Evolutionary conservation across 352 stramenopile genomes (phyloP).

Genomic region (Globisporangium middletonii): DNA sequence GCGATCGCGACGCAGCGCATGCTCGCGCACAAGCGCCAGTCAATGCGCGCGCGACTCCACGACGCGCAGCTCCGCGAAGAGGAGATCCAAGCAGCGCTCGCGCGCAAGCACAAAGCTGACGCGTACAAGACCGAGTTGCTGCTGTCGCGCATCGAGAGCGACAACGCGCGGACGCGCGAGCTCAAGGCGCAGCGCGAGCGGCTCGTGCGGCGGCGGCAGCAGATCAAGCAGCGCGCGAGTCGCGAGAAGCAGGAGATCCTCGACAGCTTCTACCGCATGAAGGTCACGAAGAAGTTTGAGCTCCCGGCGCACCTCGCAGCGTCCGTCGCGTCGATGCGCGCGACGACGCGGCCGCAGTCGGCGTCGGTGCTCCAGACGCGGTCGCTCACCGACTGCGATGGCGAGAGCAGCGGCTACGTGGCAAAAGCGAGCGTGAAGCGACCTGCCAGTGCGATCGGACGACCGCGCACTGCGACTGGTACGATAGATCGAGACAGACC

Average conservation of each 20-base stretch:
- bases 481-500: too few species aligned
- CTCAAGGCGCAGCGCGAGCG: conserved; percentile 54
- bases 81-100: conserved; percentile 58
- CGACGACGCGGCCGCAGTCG: conserved; percentile 24
- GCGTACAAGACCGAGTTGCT: conserved; percentile 52
- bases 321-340: conserved; percentile 11
- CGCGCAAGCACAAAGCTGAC: conserved; percentile 57
- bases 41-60: conserved; percentile 40
- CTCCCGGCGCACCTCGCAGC: conserved; percentile 42
- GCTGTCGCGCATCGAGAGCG: conserved; percentile 51
- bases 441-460: conserved; percentile 28
- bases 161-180: conserved; percentile 43
- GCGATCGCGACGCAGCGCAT: conserved; percentile 36
- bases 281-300: conserved; percentile 72
- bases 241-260: conserved; percentile 70
- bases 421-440: conserved; percentile 14
- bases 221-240: conserved; percentile 55
- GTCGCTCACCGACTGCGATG: conserved; percentile 21
- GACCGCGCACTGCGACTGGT: background rate
- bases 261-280: conserved; percentile 80
- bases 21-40: conserved; percentile 45
- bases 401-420: background rate
- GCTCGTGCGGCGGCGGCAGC: conserved; percentile 50
- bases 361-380: conserved; percentile 27
- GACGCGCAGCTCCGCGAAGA: conserved; percentile 77